These are phyloP conservation scores for Puccinia novopanici DNA, from an alignment of 1,284 basidiomycete species.

Conservation along the genomic window DNA sequence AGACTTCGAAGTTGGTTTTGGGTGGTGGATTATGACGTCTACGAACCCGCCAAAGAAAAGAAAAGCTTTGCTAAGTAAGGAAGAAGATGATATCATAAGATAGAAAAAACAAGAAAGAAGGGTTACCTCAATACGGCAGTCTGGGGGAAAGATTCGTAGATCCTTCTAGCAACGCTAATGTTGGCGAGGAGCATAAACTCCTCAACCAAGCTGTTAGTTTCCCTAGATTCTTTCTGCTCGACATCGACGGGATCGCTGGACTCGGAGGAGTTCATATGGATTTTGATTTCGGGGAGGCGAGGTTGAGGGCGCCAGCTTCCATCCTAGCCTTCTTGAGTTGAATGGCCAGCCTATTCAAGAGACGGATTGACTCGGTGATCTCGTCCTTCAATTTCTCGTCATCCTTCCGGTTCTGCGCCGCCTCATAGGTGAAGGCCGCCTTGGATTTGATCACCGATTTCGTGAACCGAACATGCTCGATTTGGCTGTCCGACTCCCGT, in stretches of 20 bases:
- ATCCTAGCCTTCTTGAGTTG: constrained; percentile 85
- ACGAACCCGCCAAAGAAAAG: constrained; percentile 28
- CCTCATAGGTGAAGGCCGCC: constrained; percentile 95
- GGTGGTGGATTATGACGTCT: constrained; percentile 94
- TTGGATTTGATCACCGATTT: constrained; percentile 98
- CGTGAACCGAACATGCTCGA: constrained; percentile 85
- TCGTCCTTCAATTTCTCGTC: constrained; percentile 79
- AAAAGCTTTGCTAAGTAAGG: not conserved
- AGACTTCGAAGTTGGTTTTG: constrained; percentile 87
- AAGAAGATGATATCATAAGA: not conserved
- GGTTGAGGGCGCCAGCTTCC: constrained; percentile 90
- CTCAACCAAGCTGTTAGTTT: constrained; percentile 96
- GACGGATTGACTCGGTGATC: constrained; percentile 81
- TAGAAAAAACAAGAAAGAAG: not conserved
- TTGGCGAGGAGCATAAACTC: constrained; percentile 99
- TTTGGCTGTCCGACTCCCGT: constrained; percentile 79
- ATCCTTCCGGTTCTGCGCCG: constrained; percentile 91
- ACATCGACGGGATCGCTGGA: constrained; percentile 87
- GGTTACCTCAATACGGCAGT: constrained; percentile 84
- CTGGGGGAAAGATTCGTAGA: constrained; percentile 91
- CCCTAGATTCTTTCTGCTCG: constrained; percentile 87
- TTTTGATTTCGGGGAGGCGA: constrained; percentile 94
- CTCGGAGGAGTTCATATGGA: constrained; percentile 88
- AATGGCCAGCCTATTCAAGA: constrained; percentile 83
- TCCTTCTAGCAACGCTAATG: constrained; percentile 86